Base-by-base conservation (phyloP, 441 rosid genomes). In the Pelargonium cotyledonis region DNA sequence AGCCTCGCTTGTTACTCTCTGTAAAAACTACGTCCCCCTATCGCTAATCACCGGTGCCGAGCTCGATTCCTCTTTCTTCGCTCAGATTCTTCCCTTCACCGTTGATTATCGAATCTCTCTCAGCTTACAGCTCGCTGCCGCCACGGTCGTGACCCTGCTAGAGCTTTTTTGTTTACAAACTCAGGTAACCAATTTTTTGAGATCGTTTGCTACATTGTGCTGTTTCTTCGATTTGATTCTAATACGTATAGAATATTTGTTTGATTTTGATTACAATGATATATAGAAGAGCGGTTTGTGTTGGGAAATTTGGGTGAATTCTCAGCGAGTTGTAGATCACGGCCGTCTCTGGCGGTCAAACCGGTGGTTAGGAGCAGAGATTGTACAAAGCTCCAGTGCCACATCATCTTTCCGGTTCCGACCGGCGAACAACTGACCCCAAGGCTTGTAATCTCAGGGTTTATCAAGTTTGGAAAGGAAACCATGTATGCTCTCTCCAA, bases 391-490 rank as follows among this genome's bases (percentile, higher is more conserved):
- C 75, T 62, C 58, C 75, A 7, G 44, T 64, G 77, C 84, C 81
- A 16, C 71, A 73, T 43, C 85, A 83, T 63, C 72, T 76, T 66
- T 77, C 92, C 58, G 82, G 79, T 61, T 83, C 81, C 63, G 73
- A 79, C 71, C 72, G 80, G 18, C 76, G 73, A 19, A 78, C 79
- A 78, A 69, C 80, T 60, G 81, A 61, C 46, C 38, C n/a, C 64
- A 57, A 75, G 49, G 63, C 44, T 8, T 8, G 75, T 57, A 66
- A 86, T 81, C 81, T 80, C 57, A 76, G 47, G 83, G 79, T 80
- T 67, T 90, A 89, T 60, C 83, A 84, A 77, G 85, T 80, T 31
- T 92, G 98, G 98, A 88, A 90, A 84, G 97, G 91, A 69, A 88
- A 85, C 70, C 90, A 93, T 81, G 97, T 90, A 76, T 88, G 89